Percentiles rank a stretch among this genome's conserved stretches.
These are phyloP conservation scores for Heterobasidion irregulare DNA, from an alignment of 1,284 basidiomycete genomes.

Conservation along the genomic window DNA sequence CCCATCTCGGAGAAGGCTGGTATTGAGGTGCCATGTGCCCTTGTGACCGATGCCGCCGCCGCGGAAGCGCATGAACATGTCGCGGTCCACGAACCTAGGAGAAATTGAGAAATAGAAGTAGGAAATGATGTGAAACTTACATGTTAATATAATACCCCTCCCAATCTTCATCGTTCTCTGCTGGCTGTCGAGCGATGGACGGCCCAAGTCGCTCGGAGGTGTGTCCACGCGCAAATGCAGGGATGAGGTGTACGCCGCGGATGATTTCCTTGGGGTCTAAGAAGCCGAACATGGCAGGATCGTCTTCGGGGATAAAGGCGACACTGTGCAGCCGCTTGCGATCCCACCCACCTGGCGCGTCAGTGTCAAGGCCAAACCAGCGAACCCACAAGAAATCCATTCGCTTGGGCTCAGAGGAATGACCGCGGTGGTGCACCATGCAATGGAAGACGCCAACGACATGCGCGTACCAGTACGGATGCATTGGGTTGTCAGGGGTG, in stretches of 20 bases:
- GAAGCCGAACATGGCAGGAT: background rate
- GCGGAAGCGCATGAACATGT: too few relatives aligned
- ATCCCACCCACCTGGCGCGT: background rate
- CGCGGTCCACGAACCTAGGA: too few relatives aligned
- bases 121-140: too few relatives aligned
- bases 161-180: too few relatives aligned
- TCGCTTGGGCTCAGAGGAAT: background rate
- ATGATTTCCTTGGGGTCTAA: background rate
- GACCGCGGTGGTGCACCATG: background rate
- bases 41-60: too few relatives aligned
- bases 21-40: too few relatives aligned
- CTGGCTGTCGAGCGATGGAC: too few relatives aligned
- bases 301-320: background rate
- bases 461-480: slow-evolving; percentile 1
- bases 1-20: too few relatives aligned
- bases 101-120: too few relatives aligned
- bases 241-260: background rate
- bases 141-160: too few relatives aligned
- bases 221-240: background rate
- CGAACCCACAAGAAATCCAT: slow-evolving; percentile 2
- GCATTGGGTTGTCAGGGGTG: background rate
- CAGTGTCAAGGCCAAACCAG: background rate
- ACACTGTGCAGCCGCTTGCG: background rate
- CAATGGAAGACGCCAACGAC: background rate
- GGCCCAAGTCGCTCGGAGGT: too few relatives aligned